Conservation (phyloP, 2,329 filamentous ascomycete species). For the Exophiala sideris region DNA sequence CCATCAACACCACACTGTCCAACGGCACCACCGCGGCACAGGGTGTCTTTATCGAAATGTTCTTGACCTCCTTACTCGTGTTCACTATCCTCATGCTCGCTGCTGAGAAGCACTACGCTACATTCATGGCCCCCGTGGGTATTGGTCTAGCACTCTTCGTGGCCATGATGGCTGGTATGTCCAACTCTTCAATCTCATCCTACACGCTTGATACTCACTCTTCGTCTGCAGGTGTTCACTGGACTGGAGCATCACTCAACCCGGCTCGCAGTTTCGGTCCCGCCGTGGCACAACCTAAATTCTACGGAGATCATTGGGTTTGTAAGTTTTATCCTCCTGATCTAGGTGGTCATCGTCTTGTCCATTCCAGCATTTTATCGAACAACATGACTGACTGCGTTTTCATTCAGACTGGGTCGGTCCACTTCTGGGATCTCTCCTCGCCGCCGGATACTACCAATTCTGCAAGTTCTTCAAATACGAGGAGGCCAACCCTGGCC, state of each 20-base stretch:
- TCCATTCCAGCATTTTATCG: too few relatives aligned
- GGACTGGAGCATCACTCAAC: conserved; percentile 48
- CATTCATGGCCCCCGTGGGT: conserved; percentile 66
- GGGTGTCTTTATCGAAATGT: conserved; percentile 65
- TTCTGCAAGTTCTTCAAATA: conserved; percentile 45
- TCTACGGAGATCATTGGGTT: conserved; percentile 44
- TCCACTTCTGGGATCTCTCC: conserved; percentile 42
- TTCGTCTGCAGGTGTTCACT: conserved; percentile 39
- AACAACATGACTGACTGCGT: not conserved
- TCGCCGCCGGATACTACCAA: conserved; percentile 48
- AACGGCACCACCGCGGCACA: conserved; percentile 51
- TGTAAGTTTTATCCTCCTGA: not conserved
- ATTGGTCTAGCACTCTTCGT: conserved; percentile 71
- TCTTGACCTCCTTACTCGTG: conserved; percentile 61
- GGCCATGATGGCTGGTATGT: conserved; percentile 45
- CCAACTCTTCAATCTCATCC: not conserved
- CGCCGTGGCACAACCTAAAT: conserved; percentile 42
- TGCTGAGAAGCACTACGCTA: conserved; percentile 69
- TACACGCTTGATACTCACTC: not conserved
- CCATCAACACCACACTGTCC: conserved; percentile 54
- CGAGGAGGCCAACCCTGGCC: conserved; percentile 43
- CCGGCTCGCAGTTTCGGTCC: conserved; percentile 48
- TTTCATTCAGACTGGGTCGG: conserved; percentile 33
- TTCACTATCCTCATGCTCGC: conserved; percentile 67
- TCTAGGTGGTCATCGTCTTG: not conserved